Evolutionary conservation across 176 grass and related monocot species (phyloP).

Genomic region (Carex scoparia): DNA sequence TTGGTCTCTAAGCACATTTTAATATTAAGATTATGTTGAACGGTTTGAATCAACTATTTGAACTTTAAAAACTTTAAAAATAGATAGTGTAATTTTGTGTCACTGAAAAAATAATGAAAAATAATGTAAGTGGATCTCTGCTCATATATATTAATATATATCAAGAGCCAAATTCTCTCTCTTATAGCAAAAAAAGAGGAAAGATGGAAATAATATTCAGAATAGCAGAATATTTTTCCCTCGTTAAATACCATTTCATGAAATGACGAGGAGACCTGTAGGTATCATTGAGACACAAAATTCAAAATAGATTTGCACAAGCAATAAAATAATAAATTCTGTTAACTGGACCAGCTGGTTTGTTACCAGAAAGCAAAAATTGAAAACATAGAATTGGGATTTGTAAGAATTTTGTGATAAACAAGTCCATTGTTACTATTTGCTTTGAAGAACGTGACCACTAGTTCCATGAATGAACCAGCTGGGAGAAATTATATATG

Average conservation of each 20-base stretch:
- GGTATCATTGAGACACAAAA: background rate
- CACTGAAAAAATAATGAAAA: no score
- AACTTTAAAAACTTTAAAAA: no score
- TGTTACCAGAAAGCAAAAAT: background rate
- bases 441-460: background rate
- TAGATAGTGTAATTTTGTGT: no score
- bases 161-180: no score
- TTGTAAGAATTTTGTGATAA: background rate
- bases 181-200: no score
- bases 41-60: no score
- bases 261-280: background rate
- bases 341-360: background rate
- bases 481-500: slow-evolving; percentile 1
- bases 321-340: background rate
- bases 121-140: no score
- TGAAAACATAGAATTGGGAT: background rate
- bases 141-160: no score
- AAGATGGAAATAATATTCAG: no score
- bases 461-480: background rate
- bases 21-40: no score
- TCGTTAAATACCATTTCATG: background rate
- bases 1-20: no score
- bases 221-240: background rate
- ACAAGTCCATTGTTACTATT: background rate
- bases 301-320: background rate